Evolutionary conservation across 2,329 filamentous ascomycete species (phyloP).

Genomic region (Penicillium sp.): DNA sequence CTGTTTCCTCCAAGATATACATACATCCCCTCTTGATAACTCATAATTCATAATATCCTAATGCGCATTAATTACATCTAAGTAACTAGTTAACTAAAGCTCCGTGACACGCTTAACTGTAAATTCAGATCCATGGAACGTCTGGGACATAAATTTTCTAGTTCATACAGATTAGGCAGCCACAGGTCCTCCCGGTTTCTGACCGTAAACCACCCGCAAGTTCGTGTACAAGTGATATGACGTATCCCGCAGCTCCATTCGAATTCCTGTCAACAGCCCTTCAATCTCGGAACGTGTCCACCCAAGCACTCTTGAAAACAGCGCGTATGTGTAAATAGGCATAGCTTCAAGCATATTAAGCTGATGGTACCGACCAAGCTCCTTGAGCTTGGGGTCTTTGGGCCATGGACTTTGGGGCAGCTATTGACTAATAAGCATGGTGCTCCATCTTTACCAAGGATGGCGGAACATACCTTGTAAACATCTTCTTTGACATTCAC

Average conservation of each 20-base stretch:
- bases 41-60: background rate
- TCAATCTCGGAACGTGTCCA: slow-evolving; percentile 39
- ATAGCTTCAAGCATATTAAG: slow-evolving; percentile 38
- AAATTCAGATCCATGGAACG: background rate
- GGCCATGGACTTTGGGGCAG: slow-evolving; percentile 55
- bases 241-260: slow-evolving; percentile 36
- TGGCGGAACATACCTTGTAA: slow-evolving; percentile 35
- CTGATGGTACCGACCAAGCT: slow-evolving; percentile 45
- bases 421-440: slow-evolving; percentile 13
- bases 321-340: slow-evolving; percentile 33
- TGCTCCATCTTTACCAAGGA: too few relatives aligned
- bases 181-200: slow-evolving; percentile 15
- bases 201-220: slow-evolving; percentile 30
- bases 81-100: too few relatives aligned
- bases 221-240: slow-evolving; percentile 37
- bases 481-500: slow-evolving; percentile 49
- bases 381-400: slow-evolving; percentile 50
- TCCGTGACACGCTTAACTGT: background rate
- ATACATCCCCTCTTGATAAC: background rate
- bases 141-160: background rate
- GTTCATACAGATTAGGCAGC: background rate
- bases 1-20: background rate
- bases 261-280: slow-evolving; percentile 37
- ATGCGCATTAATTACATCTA: background rate
- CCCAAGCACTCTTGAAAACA: slow-evolving; percentile 39